These are phyloP conservation scores for Caryopteris hybrid DNA, from an alignment of 305 asterid species.

Conservation along the genomic window DNA sequence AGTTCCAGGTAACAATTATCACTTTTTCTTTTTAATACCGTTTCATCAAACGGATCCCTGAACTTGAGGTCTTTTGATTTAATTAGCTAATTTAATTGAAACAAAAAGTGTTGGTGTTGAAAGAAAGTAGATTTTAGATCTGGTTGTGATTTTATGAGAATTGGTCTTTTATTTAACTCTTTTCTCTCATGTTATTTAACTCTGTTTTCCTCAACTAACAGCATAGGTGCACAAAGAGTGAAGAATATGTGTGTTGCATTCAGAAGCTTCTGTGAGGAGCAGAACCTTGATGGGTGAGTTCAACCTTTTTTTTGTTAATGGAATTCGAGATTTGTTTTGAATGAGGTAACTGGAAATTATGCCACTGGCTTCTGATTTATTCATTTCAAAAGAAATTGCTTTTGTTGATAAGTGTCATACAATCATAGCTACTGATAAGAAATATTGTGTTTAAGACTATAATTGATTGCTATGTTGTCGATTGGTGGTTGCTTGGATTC, in stretches of 20 bases:
- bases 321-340: too few relatives aligned
- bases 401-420: not conserved
- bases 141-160: not conserved
- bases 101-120: not conserved
- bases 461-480: too few relatives aligned
- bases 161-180: not conserved
- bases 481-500: too few relatives aligned
- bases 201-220: conserved; percentile 22
- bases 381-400: not conserved
- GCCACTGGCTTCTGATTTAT: not conserved
- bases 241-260: conserved; percentile 51
- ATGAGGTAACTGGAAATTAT: too few relatives aligned
- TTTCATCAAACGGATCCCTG: conserved; percentile 10
- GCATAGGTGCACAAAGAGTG: conserved; percentile 73
- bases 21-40: not conserved
- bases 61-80: conserved; percentile 5
- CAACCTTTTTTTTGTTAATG: conserved; percentile 2
- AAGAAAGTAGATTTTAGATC: conserved; percentile 17
- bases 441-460: too few relatives aligned
- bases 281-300: conserved; percentile 62
- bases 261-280: conserved; percentile 53
- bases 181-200: not conserved
- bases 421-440: not conserved
- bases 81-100: not conserved
- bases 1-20: conserved; percentile 53